Percentiles rank a stretch among this genome's conserved stretches.
Conservation (phyloP, 169 alveolate species). For the Cryptosporidium felis region DNA sequence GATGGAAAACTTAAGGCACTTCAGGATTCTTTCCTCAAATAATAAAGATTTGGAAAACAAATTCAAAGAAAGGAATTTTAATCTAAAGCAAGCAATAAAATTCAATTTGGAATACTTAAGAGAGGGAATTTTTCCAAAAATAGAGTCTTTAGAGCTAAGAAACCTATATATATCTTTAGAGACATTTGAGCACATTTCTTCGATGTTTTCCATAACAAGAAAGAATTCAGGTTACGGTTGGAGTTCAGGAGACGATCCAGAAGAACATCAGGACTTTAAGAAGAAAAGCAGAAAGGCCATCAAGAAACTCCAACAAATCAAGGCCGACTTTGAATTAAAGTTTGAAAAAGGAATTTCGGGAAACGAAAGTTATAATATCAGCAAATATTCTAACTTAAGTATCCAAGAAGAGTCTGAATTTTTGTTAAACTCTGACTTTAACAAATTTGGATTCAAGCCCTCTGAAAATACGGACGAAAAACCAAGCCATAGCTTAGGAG, state of each 20-base stretch:
- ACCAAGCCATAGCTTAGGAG: too few species aligned
- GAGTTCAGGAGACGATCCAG: not conserved
- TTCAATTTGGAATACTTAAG: not conserved
- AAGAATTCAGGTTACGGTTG: not conserved
- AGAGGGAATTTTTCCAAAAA: not conserved
- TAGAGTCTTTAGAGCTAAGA: not conserved
- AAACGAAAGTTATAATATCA: conserved; percentile 8
- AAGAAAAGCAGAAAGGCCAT: too few species aligned
- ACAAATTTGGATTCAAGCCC: conserved; percentile 1
- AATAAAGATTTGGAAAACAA: not conserved
- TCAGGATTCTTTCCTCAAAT: not conserved
- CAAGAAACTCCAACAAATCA: not conserved
- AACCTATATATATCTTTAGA: conserved; percentile 36
- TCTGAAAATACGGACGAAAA: too few species aligned
- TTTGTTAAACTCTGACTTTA: conserved; percentile 20
- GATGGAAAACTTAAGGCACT: not conserved
- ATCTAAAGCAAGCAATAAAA: not conserved
- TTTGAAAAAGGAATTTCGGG: conserved; percentile 16
- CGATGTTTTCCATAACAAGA: not conserved
- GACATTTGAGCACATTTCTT: not conserved
- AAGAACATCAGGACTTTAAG: not conserved
- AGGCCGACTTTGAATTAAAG: not conserved
- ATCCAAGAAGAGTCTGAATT: conserved; percentile 45
- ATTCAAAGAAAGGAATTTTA: not conserved
- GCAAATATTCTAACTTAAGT: conserved; percentile 3